Evolutionary conservation across 2,329 filamentous ascomycete genomes (phyloP).

Genomic region (Trichoderma sp.): DNA sequence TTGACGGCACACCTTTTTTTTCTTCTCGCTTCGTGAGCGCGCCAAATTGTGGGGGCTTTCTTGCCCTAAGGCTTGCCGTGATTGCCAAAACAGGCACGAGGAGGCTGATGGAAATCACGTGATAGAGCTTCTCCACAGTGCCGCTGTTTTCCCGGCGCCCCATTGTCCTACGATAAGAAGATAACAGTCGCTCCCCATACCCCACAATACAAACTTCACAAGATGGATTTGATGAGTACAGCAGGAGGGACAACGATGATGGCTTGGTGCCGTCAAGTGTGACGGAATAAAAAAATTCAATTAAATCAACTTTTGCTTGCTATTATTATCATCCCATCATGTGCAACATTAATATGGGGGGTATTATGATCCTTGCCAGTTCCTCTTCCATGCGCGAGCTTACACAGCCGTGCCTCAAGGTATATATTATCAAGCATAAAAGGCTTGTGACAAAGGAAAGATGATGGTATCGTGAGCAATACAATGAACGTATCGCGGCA

Average conservation of each 20-base stretch:
- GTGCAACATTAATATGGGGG: neutral
- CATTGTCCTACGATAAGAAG: neutral
- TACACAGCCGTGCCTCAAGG: neutral
- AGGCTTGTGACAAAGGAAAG: neutral
- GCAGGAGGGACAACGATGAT: neutral
- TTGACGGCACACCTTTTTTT: constrained; percentile 29
- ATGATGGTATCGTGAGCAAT: neutral
- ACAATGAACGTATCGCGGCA: neutral
- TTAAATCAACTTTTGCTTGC: neutral
- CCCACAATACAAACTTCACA: neutral
- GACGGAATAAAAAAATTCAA: neutral
- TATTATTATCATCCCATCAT: constrained; percentile 6
- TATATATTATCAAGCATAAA: neutral
- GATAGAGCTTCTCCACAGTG: neutral
- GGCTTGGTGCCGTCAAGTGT: neutral
- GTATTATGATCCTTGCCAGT: constrained; percentile 8
- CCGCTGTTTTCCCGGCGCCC: neutral
- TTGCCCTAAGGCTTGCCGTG: constrained; percentile 33
- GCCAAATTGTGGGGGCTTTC: constrained; percentile 31
- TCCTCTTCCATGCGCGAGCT: constrained; percentile 8
- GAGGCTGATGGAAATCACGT: neutral
- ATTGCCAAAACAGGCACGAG: neutral
- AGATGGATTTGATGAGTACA: neutral
- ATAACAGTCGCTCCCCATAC: neutral
- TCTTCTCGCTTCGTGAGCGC: constrained; percentile 24